phyloP scores from a whole-genome alignment of 495 filamentous ascomycete genomes.

The Daldinia grandis region DNA sequence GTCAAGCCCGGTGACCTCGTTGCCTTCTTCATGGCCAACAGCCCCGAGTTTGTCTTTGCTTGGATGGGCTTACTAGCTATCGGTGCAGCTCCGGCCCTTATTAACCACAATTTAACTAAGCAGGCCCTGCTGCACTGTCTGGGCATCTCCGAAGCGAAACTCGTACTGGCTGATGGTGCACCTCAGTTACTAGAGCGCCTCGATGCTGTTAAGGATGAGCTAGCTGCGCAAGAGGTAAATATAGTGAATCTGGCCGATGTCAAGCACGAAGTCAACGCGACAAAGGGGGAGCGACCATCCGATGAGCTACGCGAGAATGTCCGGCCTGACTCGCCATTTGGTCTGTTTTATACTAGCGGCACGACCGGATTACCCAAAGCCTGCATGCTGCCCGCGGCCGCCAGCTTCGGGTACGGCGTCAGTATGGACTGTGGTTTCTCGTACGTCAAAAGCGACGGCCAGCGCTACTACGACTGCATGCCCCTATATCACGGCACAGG shows the following conservation, averaged over 20 bases:
- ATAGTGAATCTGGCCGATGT: slow-evolving; percentile 60
- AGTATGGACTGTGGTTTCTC: slow-evolving; percentile 41
- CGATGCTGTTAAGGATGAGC: slow-evolving; percentile 56
- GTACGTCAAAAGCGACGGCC: slow-evolving; percentile 44
- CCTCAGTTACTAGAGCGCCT: slow-evolving; percentile 61
- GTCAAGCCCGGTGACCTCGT: slow-evolving; percentile 73
- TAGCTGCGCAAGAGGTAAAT: slow-evolving; percentile 63
- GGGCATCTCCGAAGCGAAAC: slow-evolving; percentile 63
- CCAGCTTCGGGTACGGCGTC: slow-evolving; percentile 43
- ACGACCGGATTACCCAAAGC: slow-evolving; percentile 74
- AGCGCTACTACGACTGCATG: slow-evolving; percentile 81
- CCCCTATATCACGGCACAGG: slow-evolving; percentile 84
- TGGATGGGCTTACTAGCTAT: slow-evolving; percentile 70
- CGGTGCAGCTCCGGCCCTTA: slow-evolving; percentile 73
- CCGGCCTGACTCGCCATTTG: slow-evolving; percentile 60
- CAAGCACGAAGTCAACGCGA: slow-evolving; percentile 56
- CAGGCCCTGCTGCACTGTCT: slow-evolving; percentile 76
- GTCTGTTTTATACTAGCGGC: slow-evolving; percentile 75
- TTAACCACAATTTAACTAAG: slow-evolving; percentile 75
- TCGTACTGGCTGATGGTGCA: slow-evolving; percentile 74
- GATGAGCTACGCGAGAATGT: slow-evolving; percentile 60
- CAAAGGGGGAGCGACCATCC: slow-evolving; percentile 58
- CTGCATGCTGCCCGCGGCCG: slow-evolving; percentile 60
- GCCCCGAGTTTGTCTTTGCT: slow-evolving; percentile 71
- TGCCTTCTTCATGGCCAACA: slow-evolving; percentile 73